Evolutionary conservation across 257 asterid genomes (phyloP).

Genomic region (Capsicum chinense): DNA sequence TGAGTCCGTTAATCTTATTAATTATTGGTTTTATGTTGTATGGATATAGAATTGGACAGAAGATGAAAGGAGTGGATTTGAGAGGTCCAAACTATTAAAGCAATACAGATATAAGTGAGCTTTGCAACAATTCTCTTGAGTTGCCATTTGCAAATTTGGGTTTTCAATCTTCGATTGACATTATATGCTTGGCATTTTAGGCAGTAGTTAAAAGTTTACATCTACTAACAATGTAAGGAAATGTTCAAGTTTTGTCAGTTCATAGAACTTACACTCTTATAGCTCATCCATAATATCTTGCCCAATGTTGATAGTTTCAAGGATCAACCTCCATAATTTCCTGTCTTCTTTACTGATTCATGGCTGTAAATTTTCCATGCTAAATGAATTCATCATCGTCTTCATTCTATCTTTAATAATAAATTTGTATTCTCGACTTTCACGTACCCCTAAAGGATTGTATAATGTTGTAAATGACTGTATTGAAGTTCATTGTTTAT

Average conservation of each 20-base stretch:
- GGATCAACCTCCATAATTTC: neutral
- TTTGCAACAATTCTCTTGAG: neutral
- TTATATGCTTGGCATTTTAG: neutral
- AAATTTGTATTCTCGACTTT: neutral
- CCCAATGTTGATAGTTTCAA: neutral
- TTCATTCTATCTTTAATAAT: too few relatives aligned
- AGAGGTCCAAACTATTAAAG: slow-evolving; percentile 55
- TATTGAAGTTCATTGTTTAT: neutral
- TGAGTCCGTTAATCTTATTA: neutral
- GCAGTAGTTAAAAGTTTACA: neutral
- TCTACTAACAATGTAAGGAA: too few relatives aligned
- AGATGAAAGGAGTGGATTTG: slow-evolving; percentile 52
- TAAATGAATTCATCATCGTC: too few relatives aligned
- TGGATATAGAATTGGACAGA: slow-evolving; percentile 61
- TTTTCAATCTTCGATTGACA: neutral
- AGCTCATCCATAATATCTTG: neutral
- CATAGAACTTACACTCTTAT: neutral
- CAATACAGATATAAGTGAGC: slow-evolving; percentile 69
- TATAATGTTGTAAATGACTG: too few relatives aligned
- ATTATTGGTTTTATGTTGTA: neutral
- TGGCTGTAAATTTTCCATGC: too few relatives aligned
- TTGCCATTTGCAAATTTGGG: neutral
- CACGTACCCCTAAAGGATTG: neutral
- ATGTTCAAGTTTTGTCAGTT: neutral
- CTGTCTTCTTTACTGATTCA: neutral